Conservation (phyloP, 2,329 filamentous ascomycete genomes). For the Xylaria sp. region DNA sequence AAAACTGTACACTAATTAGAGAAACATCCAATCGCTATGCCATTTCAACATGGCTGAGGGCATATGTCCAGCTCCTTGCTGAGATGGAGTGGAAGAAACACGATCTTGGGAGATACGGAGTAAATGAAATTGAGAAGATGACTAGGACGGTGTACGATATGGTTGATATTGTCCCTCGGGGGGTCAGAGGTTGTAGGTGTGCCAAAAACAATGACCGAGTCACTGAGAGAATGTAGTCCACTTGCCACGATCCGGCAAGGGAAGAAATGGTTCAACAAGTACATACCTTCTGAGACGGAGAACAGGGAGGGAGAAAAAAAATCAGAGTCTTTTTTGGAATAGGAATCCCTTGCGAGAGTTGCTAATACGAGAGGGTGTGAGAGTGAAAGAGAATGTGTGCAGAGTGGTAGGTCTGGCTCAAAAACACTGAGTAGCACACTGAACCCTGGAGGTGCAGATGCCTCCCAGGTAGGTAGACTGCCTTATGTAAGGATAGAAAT, state of each 20-base stretch:
- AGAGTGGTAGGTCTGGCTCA: neutral
- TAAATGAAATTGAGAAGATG: neutral
- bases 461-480: neutral
- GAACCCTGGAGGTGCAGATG: neutral
- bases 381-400: neutral
- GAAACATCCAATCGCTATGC: neutral
- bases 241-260: neutral
- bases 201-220: neutral
- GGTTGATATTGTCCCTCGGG: neutral
- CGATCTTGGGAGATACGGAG: neutral
- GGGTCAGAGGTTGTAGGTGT: neutral
- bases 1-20: slow-evolving; percentile 18
- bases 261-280: too few relatives aligned
- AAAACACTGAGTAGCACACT: neutral
- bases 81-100: neutral
- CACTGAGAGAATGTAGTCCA: neutral
- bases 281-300: neutral
- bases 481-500: neutral
- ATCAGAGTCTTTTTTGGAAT: neutral
- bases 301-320: too few relatives aligned
- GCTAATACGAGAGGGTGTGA: neutral
- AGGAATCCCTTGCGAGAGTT: neutral
- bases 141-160: neutral
- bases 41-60: neutral
- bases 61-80: neutral